Base-by-base conservation (phyloP, 2,329 filamentous ascomycete species). In the Talaromyces sp. region DNA sequence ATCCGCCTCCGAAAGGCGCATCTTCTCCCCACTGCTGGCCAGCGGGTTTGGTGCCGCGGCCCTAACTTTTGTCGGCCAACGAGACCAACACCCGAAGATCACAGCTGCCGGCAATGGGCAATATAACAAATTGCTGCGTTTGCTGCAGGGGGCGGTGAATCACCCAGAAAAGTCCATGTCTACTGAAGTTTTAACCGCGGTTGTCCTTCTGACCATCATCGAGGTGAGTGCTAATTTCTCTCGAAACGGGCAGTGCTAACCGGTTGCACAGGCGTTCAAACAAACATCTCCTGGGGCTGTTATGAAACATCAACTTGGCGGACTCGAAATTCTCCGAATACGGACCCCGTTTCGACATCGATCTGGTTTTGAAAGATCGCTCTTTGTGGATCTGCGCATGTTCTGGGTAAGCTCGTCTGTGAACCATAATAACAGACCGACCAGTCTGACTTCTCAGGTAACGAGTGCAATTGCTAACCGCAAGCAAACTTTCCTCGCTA, bases 301-400 rank as follows among this genome's bases (percentile, higher is more conserved):
- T n/a, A 56, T 70, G 14, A 64, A 60, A 26, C 68, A 70, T 35
- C 68, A 70, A 38, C 58, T 68, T 7, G 68, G 68, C 1, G 68
- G 68, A 19, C 55, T 70, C 27, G 64, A 68, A 24, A 53, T 70
- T 6, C 51, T 70, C 13, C 63, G 62, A 8, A 53, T 63, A 5
- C 61, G 68, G 27, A 67, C 68, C 9, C 64, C 68, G 3, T 70
- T 68, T 46, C 65, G 68, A 9, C 68, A 70, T 57, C 64, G 67
- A 2, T 62, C 64, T 51, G 67, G 68, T 1, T 59, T 70, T 14
- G 68, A 70, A 21, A 64, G 66, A 43, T 70, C 68, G 4, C 50
- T 70, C 11, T 70, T 61, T 52, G 66, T 70, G 13, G 68, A 69
- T 55, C 63, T 70, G n/a, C 66, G 68, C 19, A 59, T 69, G 13